These are phyloP conservation scores for Dipteronia sinensis DNA, from an alignment of 345 rosid genomes.

Conservation along the genomic window DNA sequence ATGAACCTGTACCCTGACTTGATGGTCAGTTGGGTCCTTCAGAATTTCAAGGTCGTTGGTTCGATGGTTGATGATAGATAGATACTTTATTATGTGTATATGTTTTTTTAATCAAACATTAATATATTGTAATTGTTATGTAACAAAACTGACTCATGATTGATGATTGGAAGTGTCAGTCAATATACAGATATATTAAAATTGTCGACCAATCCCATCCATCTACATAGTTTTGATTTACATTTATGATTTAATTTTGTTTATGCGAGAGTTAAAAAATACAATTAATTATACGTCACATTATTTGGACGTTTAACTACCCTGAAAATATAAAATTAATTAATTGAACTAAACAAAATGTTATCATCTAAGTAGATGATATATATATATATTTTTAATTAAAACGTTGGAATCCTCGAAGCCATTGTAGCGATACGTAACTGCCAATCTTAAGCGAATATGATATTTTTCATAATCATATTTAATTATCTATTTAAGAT, in stretches of 20 bases:
- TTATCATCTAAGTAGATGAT: no score
- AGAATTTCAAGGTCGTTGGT: no score
- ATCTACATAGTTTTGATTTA: neutral
- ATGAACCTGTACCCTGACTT: no score
- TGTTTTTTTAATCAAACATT: no score
- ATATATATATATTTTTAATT: no score
- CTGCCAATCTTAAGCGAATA: neutral
- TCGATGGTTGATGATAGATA: no score
- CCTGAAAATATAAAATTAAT: neutral
- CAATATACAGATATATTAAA: neutral
- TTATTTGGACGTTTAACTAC: constrained; percentile 13
- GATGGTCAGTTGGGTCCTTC: no score
- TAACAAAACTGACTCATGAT: neutral
- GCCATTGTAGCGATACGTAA: neutral
- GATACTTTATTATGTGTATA: no score
- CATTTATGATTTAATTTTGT: neutral
- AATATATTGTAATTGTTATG: no score
- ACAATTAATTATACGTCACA: neutral
- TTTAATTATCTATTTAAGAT: neutral
- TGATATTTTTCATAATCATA: neutral
- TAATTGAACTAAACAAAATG: no score
- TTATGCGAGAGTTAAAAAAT: neutral
- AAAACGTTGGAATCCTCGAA: neutral
- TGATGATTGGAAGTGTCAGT: neutral
- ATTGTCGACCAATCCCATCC: neutral